Base-by-base conservation (phyloP, 768 basidiomycete genomes). In the Roridomyces roridus region DNA sequence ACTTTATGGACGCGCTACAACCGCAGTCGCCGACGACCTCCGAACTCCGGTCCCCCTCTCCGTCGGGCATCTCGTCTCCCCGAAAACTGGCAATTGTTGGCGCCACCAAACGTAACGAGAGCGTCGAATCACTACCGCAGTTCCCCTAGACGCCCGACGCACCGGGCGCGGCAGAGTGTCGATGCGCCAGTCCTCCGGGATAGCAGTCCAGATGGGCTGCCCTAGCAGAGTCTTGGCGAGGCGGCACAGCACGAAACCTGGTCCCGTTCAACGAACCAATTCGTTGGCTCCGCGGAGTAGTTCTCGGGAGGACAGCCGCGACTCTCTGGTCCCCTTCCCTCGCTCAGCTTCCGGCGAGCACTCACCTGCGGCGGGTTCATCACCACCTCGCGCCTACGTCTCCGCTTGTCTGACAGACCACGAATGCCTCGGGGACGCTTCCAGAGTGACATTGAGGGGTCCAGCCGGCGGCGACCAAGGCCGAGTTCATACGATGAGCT, bases 401-500 rank as follows among this genome's bases (percentile, higher is more conserved):
- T 10, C 62, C 57, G 51, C 60, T 59, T n/a, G 21, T 57, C 64
- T 50, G 77, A 81, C 39, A 73, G 70, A 49, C 77, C 75, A 23
- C 76, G 80, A 15, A 65, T 70, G 23, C 79, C 77, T 37, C 82
- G 90, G 20, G 84, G 85, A 17, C 83, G 89, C 28, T 88, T 91
- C 74, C 86, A 89, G 67, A 90, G 86, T 65, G 90, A 92, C 62
- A 74, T 88, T 50, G 88, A 89, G 63, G 85, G 85, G 9, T 69
- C 78, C 5, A 83, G 75, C 50, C 76, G 83, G 52, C 74, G 83
- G 51, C 80, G 83, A 28, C 79, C 79, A 15, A 77, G 88, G 36
- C 88, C 88, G 15, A 85, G 73, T 64, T 89, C 89, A 55, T 83
- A 84, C 57, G 92, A 90, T 64, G 91, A 88, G 52, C 70, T 85